Evolutionary conservation across 2,329 filamentous ascomycete genomes (phyloP).

Genomic region (Leptosphaerulina australis): DNA sequence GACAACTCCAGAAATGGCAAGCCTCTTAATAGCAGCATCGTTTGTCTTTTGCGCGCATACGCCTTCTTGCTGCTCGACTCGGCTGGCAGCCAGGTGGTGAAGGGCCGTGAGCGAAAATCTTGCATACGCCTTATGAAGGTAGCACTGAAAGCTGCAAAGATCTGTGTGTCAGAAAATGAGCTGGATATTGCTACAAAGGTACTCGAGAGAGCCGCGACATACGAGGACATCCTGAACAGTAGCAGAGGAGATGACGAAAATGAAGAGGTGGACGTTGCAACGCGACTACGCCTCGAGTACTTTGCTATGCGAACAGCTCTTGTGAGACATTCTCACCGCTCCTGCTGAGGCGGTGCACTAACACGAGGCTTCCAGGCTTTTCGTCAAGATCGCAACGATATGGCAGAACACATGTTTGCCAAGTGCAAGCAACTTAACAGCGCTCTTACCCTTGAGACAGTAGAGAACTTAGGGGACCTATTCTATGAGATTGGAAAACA

Average conservation of each 20-base stretch:
- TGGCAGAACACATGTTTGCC: slow-evolving; percentile 77
- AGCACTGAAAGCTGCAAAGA: slow-evolving; percentile 68
- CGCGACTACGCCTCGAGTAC: slow-evolving; percentile 64
- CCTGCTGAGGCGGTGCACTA: background rate
- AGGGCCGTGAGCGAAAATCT: slow-evolving; percentile 32
- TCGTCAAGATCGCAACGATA: slow-evolving; percentile 73
- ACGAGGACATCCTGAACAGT: slow-evolving; percentile 39
- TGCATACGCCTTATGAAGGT: slow-evolving; percentile 66
- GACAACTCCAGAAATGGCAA: slow-evolving; percentile 44
- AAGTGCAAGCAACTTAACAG: slow-evolving; percentile 57
- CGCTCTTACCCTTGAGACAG: slow-evolving; percentile 55
- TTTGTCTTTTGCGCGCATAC: slow-evolving; percentile 57
- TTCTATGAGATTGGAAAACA: slow-evolving; percentile 75
- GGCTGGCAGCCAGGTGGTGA: slow-evolving; percentile 28
- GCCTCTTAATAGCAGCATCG: slow-evolving; percentile 23
- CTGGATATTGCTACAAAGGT: slow-evolving; percentile 64
- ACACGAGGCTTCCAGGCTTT: slow-evolving; percentile 63
- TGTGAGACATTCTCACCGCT: slow-evolving; percentile 54
- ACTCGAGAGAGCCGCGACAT: slow-evolving; percentile 68
- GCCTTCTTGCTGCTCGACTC: slow-evolving; percentile 71
- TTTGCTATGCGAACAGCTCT: slow-evolving; percentile 69
- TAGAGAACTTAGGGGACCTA: slow-evolving; percentile 69
- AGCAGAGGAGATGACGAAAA: slow-evolving; percentile 22
- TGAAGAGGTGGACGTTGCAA: slow-evolving; percentile 40
- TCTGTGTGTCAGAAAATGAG: slow-evolving; percentile 66